These are phyloP conservation scores for Clonostachys solani DNA, from an alignment of 2,329 filamentous ascomycete genomes.

Conservation along the genomic window DNA sequence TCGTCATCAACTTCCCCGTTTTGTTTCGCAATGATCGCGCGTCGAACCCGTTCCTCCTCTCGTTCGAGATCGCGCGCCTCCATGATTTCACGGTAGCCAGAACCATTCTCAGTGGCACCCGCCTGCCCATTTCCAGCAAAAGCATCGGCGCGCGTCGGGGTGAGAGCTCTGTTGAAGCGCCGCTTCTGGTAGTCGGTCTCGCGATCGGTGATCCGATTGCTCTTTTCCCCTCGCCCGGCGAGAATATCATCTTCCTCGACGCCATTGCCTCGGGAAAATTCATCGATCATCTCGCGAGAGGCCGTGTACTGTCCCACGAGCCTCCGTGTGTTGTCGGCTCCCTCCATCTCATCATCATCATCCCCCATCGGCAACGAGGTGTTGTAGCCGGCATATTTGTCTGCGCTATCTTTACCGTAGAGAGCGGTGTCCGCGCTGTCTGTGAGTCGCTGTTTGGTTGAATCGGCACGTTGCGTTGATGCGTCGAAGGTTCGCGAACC, in stretches of 20 bases:
- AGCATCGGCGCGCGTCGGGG: conserved; percentile 80
- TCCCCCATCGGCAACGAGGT: conserved; percentile 79
- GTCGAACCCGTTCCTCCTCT: conserved; percentile 84
- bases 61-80: conserved; percentile 83
- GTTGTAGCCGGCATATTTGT: conserved; percentile 88
- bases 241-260: conserved; percentile 92
- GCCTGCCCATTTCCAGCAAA: conserved; percentile 74
- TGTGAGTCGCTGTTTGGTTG: conserved; percentile 86
- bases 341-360: conserved; percentile 74
- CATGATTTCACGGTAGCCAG: conserved; percentile 90
- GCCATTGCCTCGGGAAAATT: conserved; percentile 80
- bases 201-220: conserved; percentile 84
- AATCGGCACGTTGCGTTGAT: conserved; percentile 77
- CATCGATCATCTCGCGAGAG: conserved; percentile 85
- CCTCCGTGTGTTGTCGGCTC: conserved; percentile 67
- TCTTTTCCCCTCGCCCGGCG: conserved; percentile 76
- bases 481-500: conserved; percentile 75
- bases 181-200: conserved; percentile 98
- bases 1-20: conserved; percentile 53
- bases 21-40: conserved; percentile 76
- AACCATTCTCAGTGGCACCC: conserved; percentile 64
- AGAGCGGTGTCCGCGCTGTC: conserved; percentile 85
- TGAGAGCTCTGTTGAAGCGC: conserved; percentile 82
- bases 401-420: conserved; percentile 72
- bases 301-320: conserved; percentile 96